Base-by-base conservation (phyloP, 495 filamentous ascomycete genomes). In the Aspergillus homomorphus region DNA sequence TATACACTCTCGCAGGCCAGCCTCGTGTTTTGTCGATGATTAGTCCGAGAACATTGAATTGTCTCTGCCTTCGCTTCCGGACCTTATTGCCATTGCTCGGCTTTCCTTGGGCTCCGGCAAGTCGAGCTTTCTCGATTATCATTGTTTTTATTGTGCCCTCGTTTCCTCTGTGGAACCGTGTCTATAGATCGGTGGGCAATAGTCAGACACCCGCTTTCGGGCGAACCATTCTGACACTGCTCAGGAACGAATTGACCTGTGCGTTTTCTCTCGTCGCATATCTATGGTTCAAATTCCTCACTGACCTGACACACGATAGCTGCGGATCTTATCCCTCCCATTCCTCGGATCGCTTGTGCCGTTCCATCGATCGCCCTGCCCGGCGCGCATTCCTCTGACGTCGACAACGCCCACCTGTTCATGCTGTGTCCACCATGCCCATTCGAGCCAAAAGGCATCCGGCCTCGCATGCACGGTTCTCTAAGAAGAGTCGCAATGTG, bases 361-460 rank as follows among this genome's bases (percentile, higher is more conserved):
- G 51, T 59, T 48, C 33, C 19, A 46, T 45, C 61, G 51, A 64
- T 57, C 54, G 46, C 33, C 33, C 20, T 38, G 48, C 23, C 16
- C 22, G 22, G 9, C 24, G 16, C 23, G 15, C 38, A 23, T 55
- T 20, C 38, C 51, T 54, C 53, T 43, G 24, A 46, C 21, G 41
- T 64, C 59, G 51, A 58, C 61, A 60, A 59, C 65, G 45, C 60
- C 53, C 59, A 53, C 26, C 33, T 5, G 24, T 51, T 28, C 28
- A 51, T 51, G 48, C 22, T 51, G 48, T 6, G 54, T 52, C 45
- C 65, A 70, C 53, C 64, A 77, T 77, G 74, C 72, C 69, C 49
- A 65, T 67, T 49, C 72, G 69, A 61, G 63, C 66, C 57, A 70
- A 71, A 67, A 70, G 72, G 63, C 62, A 66, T 54, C 70, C 69